Evolutionary conservation across 495 filamentous ascomycete genomes (phyloP).

Genomic region (Penicillium cinerascens): DNA sequence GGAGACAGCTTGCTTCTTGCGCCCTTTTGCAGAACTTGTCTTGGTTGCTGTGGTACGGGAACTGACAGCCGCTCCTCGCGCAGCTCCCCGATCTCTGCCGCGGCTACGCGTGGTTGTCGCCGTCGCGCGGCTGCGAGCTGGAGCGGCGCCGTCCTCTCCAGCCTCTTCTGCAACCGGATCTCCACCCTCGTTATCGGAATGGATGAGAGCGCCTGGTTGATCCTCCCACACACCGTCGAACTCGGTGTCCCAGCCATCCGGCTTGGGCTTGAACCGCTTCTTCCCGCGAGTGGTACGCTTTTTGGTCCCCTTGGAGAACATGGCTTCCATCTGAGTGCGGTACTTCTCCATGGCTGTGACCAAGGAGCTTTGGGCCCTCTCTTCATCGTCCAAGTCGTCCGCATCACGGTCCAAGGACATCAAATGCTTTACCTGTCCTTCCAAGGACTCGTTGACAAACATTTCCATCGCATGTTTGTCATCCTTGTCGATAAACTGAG

Average conservation of each 20-base stretch:
- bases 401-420: slow-evolving; percentile 61
- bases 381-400: slow-evolving; percentile 63
- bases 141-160: slow-evolving; percentile 38
- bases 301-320: slow-evolving; percentile 64
- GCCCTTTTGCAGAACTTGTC: slow-evolving; percentile 33
- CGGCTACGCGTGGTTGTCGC: slow-evolving; percentile 44
- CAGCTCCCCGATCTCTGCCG: slow-evolving; percentile 45
- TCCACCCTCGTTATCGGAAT: slow-evolving; percentile 52
- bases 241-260: slow-evolving; percentile 82
- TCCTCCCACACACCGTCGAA: slow-evolving; percentile 82
- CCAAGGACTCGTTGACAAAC: slow-evolving; percentile 79
- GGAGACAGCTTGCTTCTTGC: slow-evolving; percentile 48
- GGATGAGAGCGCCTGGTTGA: slow-evolving; percentile 65
- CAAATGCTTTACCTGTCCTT: slow-evolving; percentile 72
- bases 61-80: slow-evolving; percentile 39
- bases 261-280: slow-evolving; percentile 68
- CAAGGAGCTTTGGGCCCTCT: slow-evolving; percentile 53
- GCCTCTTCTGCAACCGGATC: slow-evolving; percentile 44
- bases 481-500: slow-evolving; percentile 91
- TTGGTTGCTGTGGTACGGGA: slow-evolving; percentile 37
- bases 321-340: slow-evolving; percentile 64
- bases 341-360: slow-evolving; percentile 68
- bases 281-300: slow-evolving; percentile 56
- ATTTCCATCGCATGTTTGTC: slow-evolving; percentile 89
- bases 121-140: slow-evolving; percentile 19